These are phyloP conservation scores for Ophiocordyceps robertsii DNA, from an alignment of 2,329 filamentous ascomycete species.

Conservation along the genomic window DNA sequence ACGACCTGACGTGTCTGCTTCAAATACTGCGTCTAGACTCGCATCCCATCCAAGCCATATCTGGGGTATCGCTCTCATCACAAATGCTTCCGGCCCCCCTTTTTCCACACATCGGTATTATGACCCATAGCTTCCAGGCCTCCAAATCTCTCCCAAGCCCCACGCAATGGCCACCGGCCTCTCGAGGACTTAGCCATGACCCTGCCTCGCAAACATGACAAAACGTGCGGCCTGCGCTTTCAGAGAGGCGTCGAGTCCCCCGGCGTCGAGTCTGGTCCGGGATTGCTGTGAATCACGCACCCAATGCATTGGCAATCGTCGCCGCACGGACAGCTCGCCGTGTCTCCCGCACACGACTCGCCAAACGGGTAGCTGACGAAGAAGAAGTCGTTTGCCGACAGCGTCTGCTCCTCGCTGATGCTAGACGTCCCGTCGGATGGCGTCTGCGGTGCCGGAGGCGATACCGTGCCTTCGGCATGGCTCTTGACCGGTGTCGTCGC, in stretches of 20 bases:
- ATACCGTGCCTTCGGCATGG: constrained; percentile 15
- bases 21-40: not conserved
- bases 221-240: not conserved
- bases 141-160: too few relatives aligned
- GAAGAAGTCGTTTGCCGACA: constrained; percentile 41
- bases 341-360: constrained; percentile 33
- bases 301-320: constrained; percentile 46
- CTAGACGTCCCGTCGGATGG: constrained; percentile 32
- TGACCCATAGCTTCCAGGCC: too few relatives aligned
- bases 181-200: too few relatives aligned
- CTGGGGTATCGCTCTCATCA: constrained; percentile 1
- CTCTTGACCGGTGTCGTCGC: constrained; percentile 5
- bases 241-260: not conserved
- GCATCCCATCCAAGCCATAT: not conserved
- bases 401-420: constrained; percentile 33
- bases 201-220: too few relatives aligned
- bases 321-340: constrained; percentile 40
- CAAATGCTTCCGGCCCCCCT: too few relatives aligned
- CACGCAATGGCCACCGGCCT: too few relatives aligned
- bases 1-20: too few relatives aligned
- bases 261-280: constrained; percentile 3
- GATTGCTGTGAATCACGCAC: constrained; percentile 36
- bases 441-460: constrained; percentile 28
- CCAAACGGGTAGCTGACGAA: constrained; percentile 42
- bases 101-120: too few relatives aligned